These are phyloP conservation scores for Hanseniaspora thailandica DNA, from an alignment of 805 yeast species.

Conservation along the genomic window DNA sequence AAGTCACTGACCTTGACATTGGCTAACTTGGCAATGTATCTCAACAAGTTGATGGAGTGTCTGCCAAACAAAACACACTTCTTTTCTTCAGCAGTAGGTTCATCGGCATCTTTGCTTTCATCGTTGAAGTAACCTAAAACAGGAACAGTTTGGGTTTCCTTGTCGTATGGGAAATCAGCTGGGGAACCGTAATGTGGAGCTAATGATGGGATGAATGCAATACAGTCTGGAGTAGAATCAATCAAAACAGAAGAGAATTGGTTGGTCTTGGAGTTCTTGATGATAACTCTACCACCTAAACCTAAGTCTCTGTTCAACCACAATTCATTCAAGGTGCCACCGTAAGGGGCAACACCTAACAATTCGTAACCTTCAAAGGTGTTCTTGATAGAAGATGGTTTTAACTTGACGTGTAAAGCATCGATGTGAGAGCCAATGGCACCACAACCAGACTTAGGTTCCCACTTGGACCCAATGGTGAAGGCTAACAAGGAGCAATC, in stretches of 20 bases:
- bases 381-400: slow-evolving; percentile 55
- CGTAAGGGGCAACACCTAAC: slow-evolving; percentile 74
- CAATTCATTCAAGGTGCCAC: slow-evolving; percentile 51
- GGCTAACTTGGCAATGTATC: slow-evolving; percentile 56
- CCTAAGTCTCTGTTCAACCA: slow-evolving; percentile 87
- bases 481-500: slow-evolving; percentile 62
- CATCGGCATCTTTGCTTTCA: slow-evolving; percentile 22
- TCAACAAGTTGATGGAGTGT: slow-evolving; percentile 55
- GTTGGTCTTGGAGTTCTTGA: slow-evolving; percentile 35
- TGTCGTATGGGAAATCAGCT: slow-evolving; percentile 58
- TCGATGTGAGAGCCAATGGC: slow-evolving; percentile 68
- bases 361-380: slow-evolving; percentile 63
- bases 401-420: slow-evolving; percentile 53
- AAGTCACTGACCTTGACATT: slow-evolving; percentile 49
- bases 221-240: slow-evolving; percentile 52
- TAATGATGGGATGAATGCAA: slow-evolving; percentile 71
- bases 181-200: slow-evolving; percentile 80
- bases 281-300: slow-evolving; percentile 58
- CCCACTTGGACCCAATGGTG: slow-evolving; percentile 55
- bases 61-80: slow-evolving; percentile 54
- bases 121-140: slow-evolving; percentile 47
- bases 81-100: slow-evolving; percentile 49
- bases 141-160: slow-evolving; percentile 69
- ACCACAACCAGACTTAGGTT: slow-evolving; percentile 54
- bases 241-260: slow-evolving; percentile 36